phyloP scores from a whole-genome alignment of 352 stramenopile genomes.

The Phytophthora capsici region DNA sequence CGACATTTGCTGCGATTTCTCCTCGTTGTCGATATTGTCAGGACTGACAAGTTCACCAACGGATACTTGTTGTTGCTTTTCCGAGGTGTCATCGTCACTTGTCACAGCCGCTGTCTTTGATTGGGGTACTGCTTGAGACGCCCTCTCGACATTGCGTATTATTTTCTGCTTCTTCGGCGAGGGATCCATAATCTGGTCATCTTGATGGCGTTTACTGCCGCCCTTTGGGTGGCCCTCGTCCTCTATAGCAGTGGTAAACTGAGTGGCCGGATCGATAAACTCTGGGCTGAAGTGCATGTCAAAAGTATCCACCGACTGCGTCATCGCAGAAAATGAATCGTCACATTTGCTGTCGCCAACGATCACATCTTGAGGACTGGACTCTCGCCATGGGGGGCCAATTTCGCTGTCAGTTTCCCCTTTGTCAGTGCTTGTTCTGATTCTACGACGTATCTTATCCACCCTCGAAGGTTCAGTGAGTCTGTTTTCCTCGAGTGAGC shows the following conservation, averaged over 20 bases:
- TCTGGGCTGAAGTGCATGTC: constrained; percentile 70
- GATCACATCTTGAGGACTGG: not conserved
- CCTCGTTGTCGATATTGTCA: constrained; percentile 39
- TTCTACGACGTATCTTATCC: constrained; percentile 3
- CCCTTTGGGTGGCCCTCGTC: not conserved
- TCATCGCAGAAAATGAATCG: constrained; percentile 39
- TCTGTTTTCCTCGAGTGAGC: not conserved
- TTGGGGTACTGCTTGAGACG: not conserved
- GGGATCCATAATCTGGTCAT: not conserved
- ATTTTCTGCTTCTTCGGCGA: constrained; percentile 21
- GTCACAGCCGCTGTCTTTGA: not conserved
- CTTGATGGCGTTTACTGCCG: constrained; percentile 4
- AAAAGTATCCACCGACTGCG: constrained; percentile 29
- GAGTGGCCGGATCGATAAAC: constrained; percentile 45
- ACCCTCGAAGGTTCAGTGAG: not conserved
- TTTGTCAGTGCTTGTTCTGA: constrained; percentile 9
- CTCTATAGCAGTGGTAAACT: constrained; percentile 18
- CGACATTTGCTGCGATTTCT: constrained; percentile 44
- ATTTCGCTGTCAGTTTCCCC: constrained; percentile 26
- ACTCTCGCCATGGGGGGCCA: constrained; percentile 20
- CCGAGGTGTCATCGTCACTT: not conserved
- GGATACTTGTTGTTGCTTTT: not conserved
- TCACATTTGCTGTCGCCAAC: constrained; percentile 14
- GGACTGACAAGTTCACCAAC: constrained; percentile 1
- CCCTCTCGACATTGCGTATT: not conserved